Evolutionary conservation across 1,284 basidiomycete genomes (phyloP).

Genomic region (Gymnopus androsaceus): DNA sequence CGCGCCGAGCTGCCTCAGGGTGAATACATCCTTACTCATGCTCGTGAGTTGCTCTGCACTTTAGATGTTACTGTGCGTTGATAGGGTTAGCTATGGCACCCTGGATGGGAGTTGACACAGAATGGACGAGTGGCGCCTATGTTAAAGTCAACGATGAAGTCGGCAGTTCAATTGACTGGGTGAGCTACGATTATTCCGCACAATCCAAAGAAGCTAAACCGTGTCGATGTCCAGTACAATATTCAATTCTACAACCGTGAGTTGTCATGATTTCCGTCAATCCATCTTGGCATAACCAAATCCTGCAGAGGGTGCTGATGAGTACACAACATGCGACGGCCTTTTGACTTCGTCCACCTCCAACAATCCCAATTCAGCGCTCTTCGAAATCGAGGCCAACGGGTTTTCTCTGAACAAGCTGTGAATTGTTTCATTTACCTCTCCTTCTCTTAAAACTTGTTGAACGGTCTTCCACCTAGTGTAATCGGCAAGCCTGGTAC

Average conservation of each 20-base stretch:
- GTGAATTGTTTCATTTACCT: no score
- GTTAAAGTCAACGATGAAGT: conserved; percentile 7
- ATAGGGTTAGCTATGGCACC: not conserved
- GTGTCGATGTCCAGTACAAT: conserved; percentile 3
- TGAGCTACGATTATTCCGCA: not conserved
- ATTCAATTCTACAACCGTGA: conserved; percentile 65
- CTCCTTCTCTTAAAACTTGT: no score
- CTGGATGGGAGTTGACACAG: not conserved
- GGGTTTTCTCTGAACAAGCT: conserved; percentile 49
- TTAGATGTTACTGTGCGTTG: not conserved
- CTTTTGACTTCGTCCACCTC: conserved; percentile 58
- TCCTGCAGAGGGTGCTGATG: conserved; percentile 50
- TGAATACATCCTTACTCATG: conserved; percentile 7
- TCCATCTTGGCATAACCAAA: not conserved
- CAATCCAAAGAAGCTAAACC: not conserved
- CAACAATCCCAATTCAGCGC: conserved; percentile 39
- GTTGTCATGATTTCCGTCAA: conserved; percentile 17
- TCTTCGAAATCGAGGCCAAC: conserved; percentile 56
- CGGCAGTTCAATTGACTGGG: conserved; percentile 9
- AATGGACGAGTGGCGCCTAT: not conserved
- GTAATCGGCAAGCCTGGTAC: conserved; percentile 67
- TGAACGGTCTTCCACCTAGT: no score
- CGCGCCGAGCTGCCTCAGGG: not conserved
- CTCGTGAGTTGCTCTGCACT: not conserved
- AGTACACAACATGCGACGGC: conserved; percentile 57